These are phyloP conservation scores for Spongospora subterranea DNA, from an alignment of 208 protist species.

Conservation along the genomic window DNA sequence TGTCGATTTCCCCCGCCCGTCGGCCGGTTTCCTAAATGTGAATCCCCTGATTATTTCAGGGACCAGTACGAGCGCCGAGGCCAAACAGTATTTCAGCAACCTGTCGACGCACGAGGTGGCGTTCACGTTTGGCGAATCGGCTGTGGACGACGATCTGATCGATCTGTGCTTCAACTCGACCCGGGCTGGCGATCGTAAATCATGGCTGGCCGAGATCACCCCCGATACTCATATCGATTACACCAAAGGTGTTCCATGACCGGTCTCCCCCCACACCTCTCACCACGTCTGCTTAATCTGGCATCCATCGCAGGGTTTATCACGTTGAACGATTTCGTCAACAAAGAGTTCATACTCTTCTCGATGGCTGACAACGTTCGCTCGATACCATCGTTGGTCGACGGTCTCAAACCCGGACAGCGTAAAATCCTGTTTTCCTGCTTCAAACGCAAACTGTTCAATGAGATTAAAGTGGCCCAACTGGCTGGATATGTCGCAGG, in stretches of 20 bases:
- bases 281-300: no score
- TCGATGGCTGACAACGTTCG: constrained; percentile 88
- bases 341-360: constrained; percentile 97
- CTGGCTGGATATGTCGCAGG: constrained; percentile 96
- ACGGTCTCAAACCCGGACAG: constrained; percentile 98
- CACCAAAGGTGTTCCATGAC: constrained; percentile 6
- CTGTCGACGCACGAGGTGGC: constrained; percentile 92
- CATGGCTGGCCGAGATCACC: constrained; percentile 91
- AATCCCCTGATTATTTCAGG: neutral
- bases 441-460: constrained; percentile 98
- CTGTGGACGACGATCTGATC: constrained; percentile 89
- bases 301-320: neutral
- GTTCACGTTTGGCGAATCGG: constrained; percentile 85
- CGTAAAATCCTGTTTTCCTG: constrained; percentile 99
- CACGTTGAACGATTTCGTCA: constrained; percentile 66
- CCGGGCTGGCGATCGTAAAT: constrained; percentile 95
- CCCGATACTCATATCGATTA: constrained; percentile 52
- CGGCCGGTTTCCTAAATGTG: neutral
- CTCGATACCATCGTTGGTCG: constrained; percentile 90
- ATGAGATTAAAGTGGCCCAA: constrained; percentile 98
- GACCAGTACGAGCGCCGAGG: constrained; percentile 81
- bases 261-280: no score
- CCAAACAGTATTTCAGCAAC: constrained; percentile 99
- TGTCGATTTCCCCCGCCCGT: neutral
- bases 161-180: constrained; percentile 98